A percentile compares a stretch with the other conserved stretches of the same genome.
phyloP scores from a whole-genome alignment of 1,284 basidiomycete species.

The Marasmius oreades region DNA sequence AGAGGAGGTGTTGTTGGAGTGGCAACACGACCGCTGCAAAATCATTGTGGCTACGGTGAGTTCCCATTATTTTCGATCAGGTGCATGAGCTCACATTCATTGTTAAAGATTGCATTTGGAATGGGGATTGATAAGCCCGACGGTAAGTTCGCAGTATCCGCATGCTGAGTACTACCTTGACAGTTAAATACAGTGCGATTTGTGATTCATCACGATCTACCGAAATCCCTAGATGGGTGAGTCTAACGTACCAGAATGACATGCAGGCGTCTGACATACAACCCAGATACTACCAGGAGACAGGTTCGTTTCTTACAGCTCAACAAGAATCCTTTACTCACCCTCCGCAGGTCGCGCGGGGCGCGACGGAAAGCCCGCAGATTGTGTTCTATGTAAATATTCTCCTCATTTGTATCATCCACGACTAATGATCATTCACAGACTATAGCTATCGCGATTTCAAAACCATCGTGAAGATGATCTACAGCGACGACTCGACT shows the following conservation, averaged over 20 bases:
- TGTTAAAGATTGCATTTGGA: slow-evolving; percentile 78
- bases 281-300: slow-evolving; percentile 47
- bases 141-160: slow-evolving; percentile 24
- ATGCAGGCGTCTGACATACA: not conserved
- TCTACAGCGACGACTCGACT: slow-evolving; percentile 29
- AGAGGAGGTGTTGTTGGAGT: slow-evolving; percentile 62
- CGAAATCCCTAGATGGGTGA: slow-evolving; percentile 45
- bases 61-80: slow-evolving; percentile 3
- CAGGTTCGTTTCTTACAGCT: slow-evolving; percentile 20
- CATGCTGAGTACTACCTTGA: not conserved
- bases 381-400: slow-evolving; percentile 43
- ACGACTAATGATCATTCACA: slow-evolving; percentile 14
- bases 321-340: not conserved
- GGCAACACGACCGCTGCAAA: slow-evolving; percentile 72
- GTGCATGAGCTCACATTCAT: slow-evolving; percentile 13
- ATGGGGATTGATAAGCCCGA: slow-evolving; percentile 68
- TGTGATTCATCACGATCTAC: slow-evolving; percentile 44
- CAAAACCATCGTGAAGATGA: slow-evolving; percentile 33
- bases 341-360: slow-evolving; percentile 35
- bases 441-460: slow-evolving; percentile 39
- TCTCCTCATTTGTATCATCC: not conserved
- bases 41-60: slow-evolving; percentile 90
- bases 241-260: slow-evolving; percentile 8
- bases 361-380: slow-evolving; percentile 41
- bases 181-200: slow-evolving; percentile 37